Base-by-base conservation (phyloP, 2,329 filamentous ascomycete genomes). In the Colletotrichum navitas region DNA sequence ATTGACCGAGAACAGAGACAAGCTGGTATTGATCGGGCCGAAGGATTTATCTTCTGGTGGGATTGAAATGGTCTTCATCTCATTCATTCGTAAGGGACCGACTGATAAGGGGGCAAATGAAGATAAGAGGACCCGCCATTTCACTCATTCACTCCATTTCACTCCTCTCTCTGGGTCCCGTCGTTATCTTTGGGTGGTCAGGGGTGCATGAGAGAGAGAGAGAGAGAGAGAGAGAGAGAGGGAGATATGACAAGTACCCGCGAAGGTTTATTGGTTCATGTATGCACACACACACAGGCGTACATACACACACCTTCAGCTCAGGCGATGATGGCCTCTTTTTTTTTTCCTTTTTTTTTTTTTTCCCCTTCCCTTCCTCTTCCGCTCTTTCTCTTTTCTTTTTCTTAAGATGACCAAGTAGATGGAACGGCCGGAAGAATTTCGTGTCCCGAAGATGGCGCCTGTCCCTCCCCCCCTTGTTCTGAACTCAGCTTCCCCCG, bases 141-240 rank as follows among this genome's bases (percentile, higher is more conserved):
- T n/a, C n/a, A n/a, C n/a, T n/a, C n/a, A n/a, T n/a, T n/a, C n/a
- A n/a, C n/a, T n/a, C n/a, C n/a, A n/a, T n/a, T n/a, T 39, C 32
- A 24, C n/a, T 10, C 6, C 3, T 24, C 45, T 47, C 45, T 24
- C 32, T 51, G 29, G 60, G 60, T 32, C 39, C 47, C 24, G 29
- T 63, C 55, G 45, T 63, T 52, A 63, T 63, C 45, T 63, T 52
- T 63, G 60, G 32, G 32, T 36, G 45, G 32, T 32, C 45, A 52
- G 47, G 45, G 60, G 60, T n/a, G 24, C n/a, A 63, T 21, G 49
- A 21, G 49, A 52, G 49, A 47, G 45, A 1, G 14, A 29, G n/a
- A 1, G 3, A 41, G 36, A 14, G 24, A 10, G 49, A 24, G 49
- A 45, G 18, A n/a, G 24, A 18, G 24, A 21, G 16, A 43, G 18